A percentile compares a stretch with the other conserved stretches of the same genome.
These are phyloP conservation scores for Perilla frutescens DNA, from an alignment of 257 asterid species.

Conservation along the genomic window DNA sequence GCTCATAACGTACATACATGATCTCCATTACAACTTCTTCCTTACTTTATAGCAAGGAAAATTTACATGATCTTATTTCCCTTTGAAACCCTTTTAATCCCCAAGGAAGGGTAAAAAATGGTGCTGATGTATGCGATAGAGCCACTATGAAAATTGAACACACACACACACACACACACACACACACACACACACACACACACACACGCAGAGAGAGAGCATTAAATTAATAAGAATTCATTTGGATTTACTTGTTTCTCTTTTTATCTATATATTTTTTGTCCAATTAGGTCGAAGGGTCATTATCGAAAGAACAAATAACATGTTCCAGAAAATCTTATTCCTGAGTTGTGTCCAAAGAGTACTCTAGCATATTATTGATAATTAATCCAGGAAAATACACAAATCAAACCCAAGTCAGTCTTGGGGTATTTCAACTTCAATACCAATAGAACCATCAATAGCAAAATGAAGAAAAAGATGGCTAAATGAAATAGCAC, in stretches of 20 bases:
- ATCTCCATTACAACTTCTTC: neutral
- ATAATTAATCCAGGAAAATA: neutral
- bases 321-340: neutral
- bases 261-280: neutral
- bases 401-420: conserved; percentile 2
- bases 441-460: conserved; percentile 6
- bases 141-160: neutral
- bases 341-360: neutral
- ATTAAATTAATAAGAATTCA: neutral
- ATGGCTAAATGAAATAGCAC: conserved; percentile 3
- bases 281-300: conserved; percentile 5
- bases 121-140: neutral
- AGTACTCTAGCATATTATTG: neutral
- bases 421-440: neutral
- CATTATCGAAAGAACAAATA: neutral
- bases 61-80: neutral
- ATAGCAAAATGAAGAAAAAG: conserved; percentile 10
- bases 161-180: too few species aligned
- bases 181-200: too few species aligned
- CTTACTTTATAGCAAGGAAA: neutral
- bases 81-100: neutral
- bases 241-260: neutral
- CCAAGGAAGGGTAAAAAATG: neutral
- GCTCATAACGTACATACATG: neutral
- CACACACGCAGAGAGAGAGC: neutral